Percentiles rank a stretch among this genome's conserved stretches.
phyloP scores from a whole-genome alignment of 805 yeast genomes.

The Candida sphagnicola region DNA sequence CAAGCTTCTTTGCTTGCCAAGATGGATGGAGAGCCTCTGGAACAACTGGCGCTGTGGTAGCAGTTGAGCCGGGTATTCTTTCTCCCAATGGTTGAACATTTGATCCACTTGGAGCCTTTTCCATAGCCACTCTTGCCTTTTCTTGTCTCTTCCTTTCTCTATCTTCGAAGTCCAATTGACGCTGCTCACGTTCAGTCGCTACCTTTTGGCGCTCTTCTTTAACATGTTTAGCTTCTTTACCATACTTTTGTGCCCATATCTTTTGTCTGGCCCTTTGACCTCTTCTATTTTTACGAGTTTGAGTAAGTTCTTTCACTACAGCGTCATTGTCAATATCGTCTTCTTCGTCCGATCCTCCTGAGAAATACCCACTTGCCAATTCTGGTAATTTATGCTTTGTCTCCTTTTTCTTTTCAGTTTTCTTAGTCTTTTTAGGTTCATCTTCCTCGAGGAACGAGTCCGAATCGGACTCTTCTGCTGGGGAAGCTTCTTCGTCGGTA shows the following conservation, averaged over 20 bases:
- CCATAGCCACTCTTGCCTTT: constrained; percentile 33
- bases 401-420: constrained; percentile 20
- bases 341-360: constrained; percentile 77
- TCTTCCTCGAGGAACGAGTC: constrained; percentile 39
- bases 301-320: constrained; percentile 49
- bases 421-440: constrained; percentile 13
- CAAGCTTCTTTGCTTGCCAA: constrained; percentile 86
- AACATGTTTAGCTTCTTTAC: constrained; percentile 78
- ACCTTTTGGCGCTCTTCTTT: constrained; percentile 56
- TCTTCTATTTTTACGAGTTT: constrained; percentile 78
- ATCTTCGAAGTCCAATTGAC: constrained; percentile 65
- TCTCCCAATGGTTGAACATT: constrained; percentile 37
- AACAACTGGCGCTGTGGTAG: constrained; percentile 5
- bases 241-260: constrained; percentile 93
- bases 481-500: constrained; percentile 63
- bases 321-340: constrained; percentile 41
- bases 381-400: constrained; percentile 52
- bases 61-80: constrained; percentile 15
- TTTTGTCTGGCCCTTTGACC: constrained; percentile 97
- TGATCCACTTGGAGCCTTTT: constrained; percentile 34
- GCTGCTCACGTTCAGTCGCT: constrained; percentile 52
- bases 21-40: constrained; percentile 77
- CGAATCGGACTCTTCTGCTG: constrained; percentile 19
- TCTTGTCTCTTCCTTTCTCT: constrained; percentile 65
- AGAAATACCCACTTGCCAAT: constrained; percentile 73